phyloP scores from a whole-genome alignment of 345 rosid species.

The Pistacia vera region DNA sequence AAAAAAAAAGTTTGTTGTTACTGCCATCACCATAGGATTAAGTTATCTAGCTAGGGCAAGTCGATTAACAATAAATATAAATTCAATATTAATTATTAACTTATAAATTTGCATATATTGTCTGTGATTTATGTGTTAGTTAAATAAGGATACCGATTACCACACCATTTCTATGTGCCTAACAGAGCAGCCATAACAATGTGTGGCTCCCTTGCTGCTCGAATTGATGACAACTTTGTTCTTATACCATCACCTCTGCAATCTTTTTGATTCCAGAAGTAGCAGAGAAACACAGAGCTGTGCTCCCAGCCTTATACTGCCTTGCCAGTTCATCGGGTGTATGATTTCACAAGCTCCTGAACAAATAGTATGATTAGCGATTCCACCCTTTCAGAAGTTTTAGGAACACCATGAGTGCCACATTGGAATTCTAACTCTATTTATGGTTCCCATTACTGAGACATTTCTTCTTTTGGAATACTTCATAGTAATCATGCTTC shows the following conservation, averaged over 20 bases:
- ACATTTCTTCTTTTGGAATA: no score
- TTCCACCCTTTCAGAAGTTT: conserved; percentile 5
- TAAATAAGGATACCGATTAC: neutral
- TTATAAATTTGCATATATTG: no score
- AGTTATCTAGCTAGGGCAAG: no score
- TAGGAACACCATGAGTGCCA: neutral
- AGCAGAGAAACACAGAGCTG: conserved; percentile 36
- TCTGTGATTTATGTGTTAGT: no score
- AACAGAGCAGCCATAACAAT: conserved; percentile 35
- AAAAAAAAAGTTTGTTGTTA: no score
- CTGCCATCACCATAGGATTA: no score
- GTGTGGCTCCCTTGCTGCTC: conserved; percentile 36
- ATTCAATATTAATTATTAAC: no score
- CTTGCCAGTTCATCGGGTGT: conserved; percentile 23
- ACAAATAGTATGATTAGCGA: conserved; percentile 36
- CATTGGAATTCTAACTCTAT: neutral
- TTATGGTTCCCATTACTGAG: no score
- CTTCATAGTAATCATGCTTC: no score
- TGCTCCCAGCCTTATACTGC: conserved; percentile 26
- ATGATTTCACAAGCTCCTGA: conserved; percentile 32
- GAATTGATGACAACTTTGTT: conserved; percentile 25
- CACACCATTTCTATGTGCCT: conserved; percentile 29
- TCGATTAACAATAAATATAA: no score
- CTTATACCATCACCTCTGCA: conserved; percentile 37
- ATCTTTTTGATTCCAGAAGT: conserved; percentile 34